Conservation (phyloP, 495 filamentous ascomycete genomes). For the Penicillium maclennaniae region DNA sequence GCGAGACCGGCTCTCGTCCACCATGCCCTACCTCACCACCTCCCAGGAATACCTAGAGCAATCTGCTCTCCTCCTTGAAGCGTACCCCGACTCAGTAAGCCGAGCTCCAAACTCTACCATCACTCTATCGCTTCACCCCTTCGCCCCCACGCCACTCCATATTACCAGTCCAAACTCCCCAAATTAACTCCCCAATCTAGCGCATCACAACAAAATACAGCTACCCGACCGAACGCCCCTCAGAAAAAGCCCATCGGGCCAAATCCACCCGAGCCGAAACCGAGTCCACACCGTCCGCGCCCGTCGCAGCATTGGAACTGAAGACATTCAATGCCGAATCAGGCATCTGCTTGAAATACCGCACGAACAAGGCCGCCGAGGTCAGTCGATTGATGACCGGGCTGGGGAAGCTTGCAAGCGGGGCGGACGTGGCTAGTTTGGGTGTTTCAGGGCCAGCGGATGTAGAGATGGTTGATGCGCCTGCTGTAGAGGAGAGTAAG, state of each 20-base stretch:
- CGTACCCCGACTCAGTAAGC: constrained; percentile 60
- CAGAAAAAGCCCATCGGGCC: constrained; percentile 22
- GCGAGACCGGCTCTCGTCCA: constrained; percentile 22
- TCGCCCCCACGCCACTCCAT: background rate
- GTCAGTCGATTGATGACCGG: constrained; percentile 75
- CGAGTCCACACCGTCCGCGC: constrained; percentile 19
- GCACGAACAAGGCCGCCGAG: constrained; percentile 85
- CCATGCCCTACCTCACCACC: constrained; percentile 60
- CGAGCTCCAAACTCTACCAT: background rate
- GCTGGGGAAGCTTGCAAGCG: constrained; percentile 62
- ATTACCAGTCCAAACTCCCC: background rate
- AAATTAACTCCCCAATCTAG: constrained; percentile 4
- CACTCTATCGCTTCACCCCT: background rate
- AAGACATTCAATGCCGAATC: constrained; percentile 87
- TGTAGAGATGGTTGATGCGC: constrained; percentile 40
- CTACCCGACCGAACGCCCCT: constrained; percentile 49
- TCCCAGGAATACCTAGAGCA: constrained; percentile 62
- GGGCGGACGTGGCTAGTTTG: constrained; percentile 58
- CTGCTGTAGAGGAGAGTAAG: constrained; percentile 14
- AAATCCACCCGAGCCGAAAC: constrained; percentile 16
- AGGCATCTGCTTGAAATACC: constrained; percentile 83
- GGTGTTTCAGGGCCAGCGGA: constrained; percentile 34
- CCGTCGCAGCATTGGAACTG: constrained; percentile 65
- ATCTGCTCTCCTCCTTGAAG: constrained; percentile 57
- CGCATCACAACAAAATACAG: constrained; percentile 82